These are phyloP conservation scores for Cytidiella melzeri DNA, from an alignment of 768 basidiomycete species.

Conservation along the genomic window DNA sequence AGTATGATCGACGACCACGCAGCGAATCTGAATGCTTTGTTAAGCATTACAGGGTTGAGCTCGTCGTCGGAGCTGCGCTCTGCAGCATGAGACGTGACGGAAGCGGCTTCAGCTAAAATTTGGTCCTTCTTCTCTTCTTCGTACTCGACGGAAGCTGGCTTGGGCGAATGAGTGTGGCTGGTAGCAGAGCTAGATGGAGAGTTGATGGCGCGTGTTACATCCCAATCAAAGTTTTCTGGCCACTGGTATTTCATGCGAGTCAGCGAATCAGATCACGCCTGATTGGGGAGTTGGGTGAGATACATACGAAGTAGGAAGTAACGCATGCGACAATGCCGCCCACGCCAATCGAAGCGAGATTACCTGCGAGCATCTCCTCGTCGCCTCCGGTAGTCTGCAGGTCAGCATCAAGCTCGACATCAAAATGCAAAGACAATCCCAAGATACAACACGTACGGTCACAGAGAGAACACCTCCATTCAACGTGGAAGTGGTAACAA, in stretches of 20 bases:
- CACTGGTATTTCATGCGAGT: conserved; percentile 34
- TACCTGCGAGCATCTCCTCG: conserved; percentile 81
- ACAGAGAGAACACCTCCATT: conserved; percentile 72
- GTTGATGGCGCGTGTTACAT: conserved; percentile 75
- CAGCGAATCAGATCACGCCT: background rate
- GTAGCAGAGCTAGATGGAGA: conserved; percentile 16
- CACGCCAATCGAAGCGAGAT: conserved; percentile 77
- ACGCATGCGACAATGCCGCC: conserved; percentile 71
- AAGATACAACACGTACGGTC: conserved; percentile 35
- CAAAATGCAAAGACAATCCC: no score
- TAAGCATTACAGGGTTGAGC: conserved; percentile 56
- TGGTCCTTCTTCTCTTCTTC: conserved; percentile 30
- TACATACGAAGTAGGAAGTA: conserved; percentile 56
- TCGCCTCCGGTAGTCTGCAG: conserved; percentile 30
- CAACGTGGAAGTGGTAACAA: conserved; percentile 68
- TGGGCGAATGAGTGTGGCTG: conserved; percentile 12
- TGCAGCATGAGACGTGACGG: conserved; percentile 24
- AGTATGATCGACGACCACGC: conserved; percentile 64
- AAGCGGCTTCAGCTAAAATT: conserved; percentile 27
- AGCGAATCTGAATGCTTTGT: conserved; percentile 78
- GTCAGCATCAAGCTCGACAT: no score
- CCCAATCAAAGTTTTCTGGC: conserved; percentile 83
- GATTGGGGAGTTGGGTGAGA: background rate
- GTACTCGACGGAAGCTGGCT: conserved; percentile 7
- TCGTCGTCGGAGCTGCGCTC: conserved; percentile 44